Base-by-base conservation (phyloP, 495 filamentous ascomycete genomes). In the Bathelium albidoporum region DNA sequence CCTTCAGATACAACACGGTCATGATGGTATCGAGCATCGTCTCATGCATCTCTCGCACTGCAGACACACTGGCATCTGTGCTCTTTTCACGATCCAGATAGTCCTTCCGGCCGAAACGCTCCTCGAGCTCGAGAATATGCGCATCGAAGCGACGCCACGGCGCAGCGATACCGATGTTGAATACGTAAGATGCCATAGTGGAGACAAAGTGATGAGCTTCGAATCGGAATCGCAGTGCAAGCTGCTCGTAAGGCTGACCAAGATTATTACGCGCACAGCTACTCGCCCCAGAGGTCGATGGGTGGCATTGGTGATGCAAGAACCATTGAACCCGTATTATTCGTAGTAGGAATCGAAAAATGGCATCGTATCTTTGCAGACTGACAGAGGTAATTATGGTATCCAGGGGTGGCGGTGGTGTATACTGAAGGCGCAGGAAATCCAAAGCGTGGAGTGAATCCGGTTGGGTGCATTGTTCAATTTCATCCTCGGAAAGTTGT, bases 371-470 rank as follows among this genome's bases (percentile, higher is more conserved):
- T 68, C 88, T 89, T 22, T 83, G 72, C 14, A 98, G 76, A 1
- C 85, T 77, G 0, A 74, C 71, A 0, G 82, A 75, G 0, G 89
- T 89, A 28, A 98, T 85, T 61, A 97, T 79, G 0, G 84, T 76
- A 39, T 87, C 83, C 0, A 98, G 79, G 1, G 88, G 82, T 2
- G 81, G 69, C 0, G 93, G 90, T 0, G 94, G 83, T 43, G 84
- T 87, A 76, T 96, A 98, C 59, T 90, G 86, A 2, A 98, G 77
- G 1, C 87, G 84, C 20, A 98, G 78, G 69, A 98, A 97, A 72
- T 98, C 94, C 20, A 97, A 78, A 0, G 94, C 94, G 73, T 90
- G 86, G 32, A 97, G 81, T 0, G 84, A 84, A 68, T 88, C 81
- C 0, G 90, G 86, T 69, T 97, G 83, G 76, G 90, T 85, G 71